Conservation (phyloP, 1,284 basidiomycete species). For the Anthracocystis setariae region DNA sequence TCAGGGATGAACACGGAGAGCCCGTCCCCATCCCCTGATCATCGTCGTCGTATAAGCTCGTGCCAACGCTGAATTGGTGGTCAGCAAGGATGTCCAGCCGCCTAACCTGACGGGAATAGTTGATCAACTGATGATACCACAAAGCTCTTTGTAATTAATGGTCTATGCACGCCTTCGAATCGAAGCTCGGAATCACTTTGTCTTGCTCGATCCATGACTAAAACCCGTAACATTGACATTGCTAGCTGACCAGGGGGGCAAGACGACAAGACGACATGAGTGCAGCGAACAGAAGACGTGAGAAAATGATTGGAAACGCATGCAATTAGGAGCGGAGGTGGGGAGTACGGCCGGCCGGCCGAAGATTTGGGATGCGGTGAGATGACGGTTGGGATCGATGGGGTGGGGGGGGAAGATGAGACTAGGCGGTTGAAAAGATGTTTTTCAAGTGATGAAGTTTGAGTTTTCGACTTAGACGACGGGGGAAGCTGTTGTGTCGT, state of each 20-base stretch:
- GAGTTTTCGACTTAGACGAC: slow-evolving; percentile 7
- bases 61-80: background rate
- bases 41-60: background rate
- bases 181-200: background rate
- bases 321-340: no score
- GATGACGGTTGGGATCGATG: no score
- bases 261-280: background rate
- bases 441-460: slow-evolving; percentile 24
- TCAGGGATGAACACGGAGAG: slow-evolving; percentile 66
- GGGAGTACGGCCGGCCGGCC: no score
- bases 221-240: slow-evolving; percentile 11
- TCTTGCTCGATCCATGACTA: background rate
- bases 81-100: background rate
- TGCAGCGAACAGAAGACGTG: background rate
- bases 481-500: slow-evolving; percentile 18
- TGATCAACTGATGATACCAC: background rate
- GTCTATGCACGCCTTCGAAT: background rate
- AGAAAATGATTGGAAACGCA: background rate
- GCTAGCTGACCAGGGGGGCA: background rate
- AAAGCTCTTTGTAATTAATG: background rate
- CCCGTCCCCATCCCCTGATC: slow-evolving; percentile 64
- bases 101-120: background rate
- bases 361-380: no score
- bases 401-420: background rate
- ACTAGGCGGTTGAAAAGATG: slow-evolving; percentile 20